Conservation (phyloP, 257 asterid genomes). For the Ophiorrhiza pumila region DNA sequence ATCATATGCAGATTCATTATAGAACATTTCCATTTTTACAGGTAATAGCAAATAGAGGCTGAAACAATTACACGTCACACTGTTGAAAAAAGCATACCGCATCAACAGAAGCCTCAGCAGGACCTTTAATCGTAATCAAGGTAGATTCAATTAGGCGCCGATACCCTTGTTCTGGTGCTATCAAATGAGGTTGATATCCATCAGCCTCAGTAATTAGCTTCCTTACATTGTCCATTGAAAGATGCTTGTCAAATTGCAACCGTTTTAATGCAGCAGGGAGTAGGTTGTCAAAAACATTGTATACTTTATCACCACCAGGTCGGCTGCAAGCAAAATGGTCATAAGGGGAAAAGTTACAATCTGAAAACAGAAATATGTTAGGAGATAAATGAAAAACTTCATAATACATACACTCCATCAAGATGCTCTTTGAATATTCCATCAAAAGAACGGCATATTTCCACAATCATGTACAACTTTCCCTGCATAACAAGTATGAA, state of each 20-base stretch:
- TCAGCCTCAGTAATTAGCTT: conserved; percentile 96
- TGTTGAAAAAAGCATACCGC: conserved; percentile 49
- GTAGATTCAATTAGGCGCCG: conserved; percentile 97
- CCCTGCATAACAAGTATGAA: conserved; percentile 57
- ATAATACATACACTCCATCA: conserved; percentile 76
- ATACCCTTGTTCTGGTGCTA: conserved; percentile 99
- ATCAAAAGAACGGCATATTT: conserved; percentile 85
- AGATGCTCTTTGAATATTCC: conserved; percentile 98
- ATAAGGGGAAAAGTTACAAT: conserved; percentile 5
- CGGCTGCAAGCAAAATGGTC: conserved; percentile 56
- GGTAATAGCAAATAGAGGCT: no score
- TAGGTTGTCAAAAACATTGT: conserved; percentile 85
- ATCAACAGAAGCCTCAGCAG: conserved; percentile 96
- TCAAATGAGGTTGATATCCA: conserved; percentile 98
- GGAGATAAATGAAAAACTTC: neutral
- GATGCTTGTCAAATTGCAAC: conserved; percentile 94
- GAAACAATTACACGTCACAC: neutral
- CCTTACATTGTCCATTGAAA: conserved; percentile 97
- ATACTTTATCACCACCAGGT: conserved; percentile 96
- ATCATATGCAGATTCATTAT: conserved; percentile 3
- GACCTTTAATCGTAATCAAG: conserved; percentile 82
- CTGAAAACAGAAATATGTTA: neutral
- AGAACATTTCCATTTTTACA: neutral
- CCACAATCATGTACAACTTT: conserved; percentile 95
- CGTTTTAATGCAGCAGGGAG: conserved; percentile 98